A percentile compares a stretch with the other conserved stretches of the same genome.
phyloP scores from a whole-genome alignment of 106 monocot genomes.

The Dendrobium huoshanense region DNA sequence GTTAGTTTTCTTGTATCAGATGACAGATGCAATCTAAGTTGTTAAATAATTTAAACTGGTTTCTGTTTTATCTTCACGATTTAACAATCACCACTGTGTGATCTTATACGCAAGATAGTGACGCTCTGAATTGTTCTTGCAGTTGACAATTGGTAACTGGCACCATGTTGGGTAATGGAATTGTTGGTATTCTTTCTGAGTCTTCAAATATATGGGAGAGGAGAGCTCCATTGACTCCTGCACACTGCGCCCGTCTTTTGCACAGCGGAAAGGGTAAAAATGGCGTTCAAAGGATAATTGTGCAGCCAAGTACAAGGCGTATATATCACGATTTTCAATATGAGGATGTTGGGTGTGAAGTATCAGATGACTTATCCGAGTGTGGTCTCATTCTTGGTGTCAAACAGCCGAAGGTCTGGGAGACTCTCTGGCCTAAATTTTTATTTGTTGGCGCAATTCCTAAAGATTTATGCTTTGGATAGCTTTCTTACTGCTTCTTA shows the following conservation, averaged over 20 bases:
- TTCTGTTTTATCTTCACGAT: neutral
- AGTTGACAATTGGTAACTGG: conserved; percentile 12
- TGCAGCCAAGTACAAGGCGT: conserved; percentile 87
- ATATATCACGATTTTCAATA: conserved; percentile 74
- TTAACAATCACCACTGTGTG: neutral
- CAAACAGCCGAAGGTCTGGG: conserved; percentile 83
- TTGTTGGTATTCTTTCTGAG: conserved; percentile 84
- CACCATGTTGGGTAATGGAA: conserved; percentile 70
- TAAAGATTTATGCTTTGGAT: too few species aligned
- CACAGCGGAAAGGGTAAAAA: conserved; percentile 38
- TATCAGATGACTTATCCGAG: conserved; percentile 84
- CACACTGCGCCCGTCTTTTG: conserved; percentile 90
- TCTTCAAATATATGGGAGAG: conserved; percentile 84
- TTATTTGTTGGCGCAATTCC: neutral
- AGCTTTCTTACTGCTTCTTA: too few species aligned
- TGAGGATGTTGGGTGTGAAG: conserved; percentile 85
- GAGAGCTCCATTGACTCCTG: conserved; percentile 73
- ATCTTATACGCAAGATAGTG: neutral
- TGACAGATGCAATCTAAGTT: neutral
- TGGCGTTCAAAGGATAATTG: conserved; percentile 60
- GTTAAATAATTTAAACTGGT: neutral
- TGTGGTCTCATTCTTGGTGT: conserved; percentile 93
- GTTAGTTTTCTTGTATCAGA: neutral
- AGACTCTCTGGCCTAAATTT: neutral
- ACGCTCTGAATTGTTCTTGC: conserved; percentile 1